Evolutionary conservation across 2,329 filamentous ascomycete genomes (phyloP).

Genomic region (Onygenales sp.): DNA sequence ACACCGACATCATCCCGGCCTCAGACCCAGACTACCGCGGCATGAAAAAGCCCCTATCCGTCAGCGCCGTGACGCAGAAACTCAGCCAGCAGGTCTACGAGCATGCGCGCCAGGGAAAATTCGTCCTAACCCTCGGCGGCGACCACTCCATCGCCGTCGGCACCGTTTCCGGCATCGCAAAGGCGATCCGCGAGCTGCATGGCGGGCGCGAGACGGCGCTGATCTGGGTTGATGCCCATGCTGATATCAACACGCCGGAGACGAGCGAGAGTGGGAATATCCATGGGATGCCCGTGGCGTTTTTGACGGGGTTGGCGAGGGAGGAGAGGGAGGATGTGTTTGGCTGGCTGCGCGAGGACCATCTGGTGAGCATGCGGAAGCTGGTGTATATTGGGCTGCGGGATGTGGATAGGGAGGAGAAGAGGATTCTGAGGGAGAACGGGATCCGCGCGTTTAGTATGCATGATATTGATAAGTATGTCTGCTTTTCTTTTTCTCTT

Average conservation of each 20-base stretch:
- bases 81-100: conserved; percentile 79
- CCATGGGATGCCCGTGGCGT: conserved; percentile 95
- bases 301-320: conserved; percentile 73
- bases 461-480: conserved; percentile 89
- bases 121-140: conserved; percentile 87
- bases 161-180: conserved; percentile 77
- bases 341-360: conserved; percentile 67
- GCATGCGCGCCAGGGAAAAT: conserved; percentile 71
- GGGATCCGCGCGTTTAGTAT: conserved; percentile 95
- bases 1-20: conserved; percentile 61
- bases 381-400: conserved; percentile 93
- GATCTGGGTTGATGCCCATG: conserved; percentile 97
- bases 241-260: conserved; percentile 96
- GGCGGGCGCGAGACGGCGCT: conserved; percentile 72
- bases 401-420: conserved; percentile 90
- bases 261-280: conserved; percentile 84
- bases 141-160: conserved; percentile 97
- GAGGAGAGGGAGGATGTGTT: conserved; percentile 72
- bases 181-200: conserved; percentile 74
- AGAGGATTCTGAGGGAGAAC: conserved; percentile 78
- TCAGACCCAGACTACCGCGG: conserved; percentile 69
- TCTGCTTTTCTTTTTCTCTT: conserved; percentile 7
- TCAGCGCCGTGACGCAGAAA: conserved; percentile 72
- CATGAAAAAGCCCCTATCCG: conserved; percentile 89
- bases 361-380: conserved; percentile 60